Conservation (phyloP, 345 rosid genomes). For the Corchorus olitorius region DNA sequence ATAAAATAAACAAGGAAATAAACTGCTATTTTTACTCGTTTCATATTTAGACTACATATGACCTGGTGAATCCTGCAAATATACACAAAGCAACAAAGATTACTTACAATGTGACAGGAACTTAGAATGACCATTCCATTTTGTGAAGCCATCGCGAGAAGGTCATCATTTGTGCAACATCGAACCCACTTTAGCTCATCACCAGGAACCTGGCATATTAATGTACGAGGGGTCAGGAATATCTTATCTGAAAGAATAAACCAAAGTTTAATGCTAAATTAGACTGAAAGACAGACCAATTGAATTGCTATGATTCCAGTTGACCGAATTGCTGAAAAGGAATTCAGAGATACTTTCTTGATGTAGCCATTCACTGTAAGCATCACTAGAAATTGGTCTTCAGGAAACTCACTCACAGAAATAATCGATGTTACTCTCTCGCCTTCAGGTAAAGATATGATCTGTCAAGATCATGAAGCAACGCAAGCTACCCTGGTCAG, state of each 20-base stretch:
- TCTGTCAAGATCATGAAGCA: constrained; percentile 46
- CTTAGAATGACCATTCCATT: constrained; percentile 90
- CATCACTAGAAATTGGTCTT: constrained; percentile 84
- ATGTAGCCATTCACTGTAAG: constrained; percentile 95
- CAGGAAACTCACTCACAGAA: constrained; percentile 83
- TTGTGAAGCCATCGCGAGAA: constrained; percentile 95
- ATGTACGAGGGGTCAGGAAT: constrained; percentile 9
- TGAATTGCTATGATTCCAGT: constrained; percentile 97
- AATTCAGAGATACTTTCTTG: constrained; percentile 86
- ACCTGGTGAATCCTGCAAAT: not conserved
- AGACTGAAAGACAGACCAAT: constrained; percentile 59
- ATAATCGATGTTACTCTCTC: constrained; percentile 97
- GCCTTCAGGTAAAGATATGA: constrained; percentile 81
- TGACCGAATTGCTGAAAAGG: constrained; percentile 86
- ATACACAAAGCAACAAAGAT: not conserved
- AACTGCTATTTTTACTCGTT: not conserved
- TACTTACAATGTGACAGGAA: constrained; percentile 74
- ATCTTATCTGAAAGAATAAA: not conserved
- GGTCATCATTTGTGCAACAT: constrained; percentile 82
- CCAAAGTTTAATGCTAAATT: not conserved
- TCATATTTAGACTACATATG: not conserved
- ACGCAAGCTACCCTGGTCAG: constrained; percentile 18
- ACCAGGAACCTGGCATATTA: constrained; percentile 72
- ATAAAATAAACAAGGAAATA: not conserved
- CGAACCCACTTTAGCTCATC: constrained; percentile 96